phyloP scores from a whole-genome alignment of 305 asterid species.

The Fraxinus albicans region DNA sequence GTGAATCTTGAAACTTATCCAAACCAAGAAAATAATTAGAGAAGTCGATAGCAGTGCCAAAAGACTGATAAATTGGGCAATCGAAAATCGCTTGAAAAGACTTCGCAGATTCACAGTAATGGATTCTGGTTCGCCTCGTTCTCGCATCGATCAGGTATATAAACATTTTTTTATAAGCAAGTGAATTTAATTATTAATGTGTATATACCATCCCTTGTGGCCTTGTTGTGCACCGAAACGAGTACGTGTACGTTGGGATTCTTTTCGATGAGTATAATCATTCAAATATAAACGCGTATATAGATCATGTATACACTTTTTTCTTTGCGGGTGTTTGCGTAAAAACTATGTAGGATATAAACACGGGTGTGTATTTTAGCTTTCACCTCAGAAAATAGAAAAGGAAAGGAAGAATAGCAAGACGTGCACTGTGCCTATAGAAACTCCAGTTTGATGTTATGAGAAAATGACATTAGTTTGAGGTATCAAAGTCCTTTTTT shows the following conservation, averaged over 20 bases:
- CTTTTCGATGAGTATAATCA: background rate
- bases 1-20: background rate
- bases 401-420: background rate
- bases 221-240: background rate
- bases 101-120: conserved; percentile 31
- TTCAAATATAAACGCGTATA: background rate
- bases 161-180: background rate
- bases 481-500: background rate
- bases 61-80: conserved; percentile 4
- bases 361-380: background rate
- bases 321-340: background rate
- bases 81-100: conserved; percentile 16
- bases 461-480: background rate
- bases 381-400: background rate
- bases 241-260: background rate
- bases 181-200: background rate
- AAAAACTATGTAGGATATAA: background rate
- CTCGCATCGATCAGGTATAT: conserved; percentile 71
- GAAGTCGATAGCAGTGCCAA: background rate
- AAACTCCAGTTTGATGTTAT: background rate
- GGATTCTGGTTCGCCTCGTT: conserved; percentile 62
- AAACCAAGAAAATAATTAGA: background rate
- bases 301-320: background rate
- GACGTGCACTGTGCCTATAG: background rate
- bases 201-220: background rate